Evolutionary conservation across 805 yeast genomes (phyloP), one percentile per base, ranked within the genome.

Genomic region (Cyberlindnera saturnus): DNA sequence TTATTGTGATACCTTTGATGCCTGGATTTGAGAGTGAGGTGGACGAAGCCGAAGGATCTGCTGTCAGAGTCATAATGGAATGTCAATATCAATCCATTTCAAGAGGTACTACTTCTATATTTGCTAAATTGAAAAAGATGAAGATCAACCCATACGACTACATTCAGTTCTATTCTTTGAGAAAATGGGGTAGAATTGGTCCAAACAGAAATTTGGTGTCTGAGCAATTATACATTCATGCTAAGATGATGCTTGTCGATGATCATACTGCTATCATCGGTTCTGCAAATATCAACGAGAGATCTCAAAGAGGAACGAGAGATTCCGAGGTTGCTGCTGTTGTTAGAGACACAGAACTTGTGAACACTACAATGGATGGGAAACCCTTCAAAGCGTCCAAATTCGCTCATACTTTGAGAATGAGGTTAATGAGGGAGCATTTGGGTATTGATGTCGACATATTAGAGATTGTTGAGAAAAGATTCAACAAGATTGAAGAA

Each of bases 21-120:
- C 99, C 99, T 1, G 99, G 99, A 0, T 93, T 95, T 62, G 93
- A 85, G 57, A 81, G 96, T 23, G 86, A 88, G 51, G 95, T 95
- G 17, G 98, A 91, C 59, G 79, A 85, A 49, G 85, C 93, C 14
- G 96, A 89, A 51, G 99, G 96, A 2, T 85, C 96, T 0, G 78
- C 96, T n/a, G 89, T 93, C 5, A 79, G 99, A 57, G 82, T 93
- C 20, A 95, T 93, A 52, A 90, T 91, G 93, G 91, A 89, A 64
- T 89, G 97, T 59, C 98, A 93, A 65, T 93, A 79, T 62, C 81
- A 87, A 80, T 83, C 96, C 3, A 93, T 93, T 16, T 86, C 95
- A 0, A 77, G 96, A 57, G 99, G 99, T 3, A 75, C 82, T 10
- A 74, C 89, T 13, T 87, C 96, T 0, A 86, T 95, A 9, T 90